Conservation (phyloP, 2,329 filamentous ascomycete genomes). For the Xylariomycetidae sp. region DNA sequence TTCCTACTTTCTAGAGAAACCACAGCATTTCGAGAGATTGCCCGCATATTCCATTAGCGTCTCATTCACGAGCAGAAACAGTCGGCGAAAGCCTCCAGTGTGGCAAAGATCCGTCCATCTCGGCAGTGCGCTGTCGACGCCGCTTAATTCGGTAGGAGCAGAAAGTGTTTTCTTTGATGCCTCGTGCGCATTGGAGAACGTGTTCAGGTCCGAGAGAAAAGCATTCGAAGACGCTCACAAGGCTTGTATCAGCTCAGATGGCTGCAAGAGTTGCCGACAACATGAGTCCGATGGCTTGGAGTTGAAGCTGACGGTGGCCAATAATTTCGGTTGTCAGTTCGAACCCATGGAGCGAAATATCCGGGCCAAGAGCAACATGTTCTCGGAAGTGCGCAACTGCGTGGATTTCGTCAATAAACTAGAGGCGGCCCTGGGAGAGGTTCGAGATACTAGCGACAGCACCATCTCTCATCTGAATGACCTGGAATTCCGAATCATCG, state of each 20-base stretch:
- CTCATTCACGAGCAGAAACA: slow-evolving; percentile 38
- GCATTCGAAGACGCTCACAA: slow-evolving; percentile 36
- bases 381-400: slow-evolving; percentile 40
- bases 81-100: slow-evolving; percentile 27
- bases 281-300: slow-evolving; percentile 40
- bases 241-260: slow-evolving; percentile 31
- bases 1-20: slow-evolving; percentile 38
- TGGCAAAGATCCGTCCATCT: slow-evolving; percentile 38
- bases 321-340: slow-evolving; percentile 46
- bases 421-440: slow-evolving; percentile 30
- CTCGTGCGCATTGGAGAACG: slow-evolving; percentile 36
- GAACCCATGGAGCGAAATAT: slow-evolving; percentile 39
- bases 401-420: slow-evolving; percentile 37
- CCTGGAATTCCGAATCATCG: slow-evolving; percentile 42
- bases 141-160: slow-evolving; percentile 40
- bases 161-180: slow-evolving; percentile 45
- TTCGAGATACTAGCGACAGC: slow-evolving; percentile 37
- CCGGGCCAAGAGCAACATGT: slow-evolving; percentile 40
- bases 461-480: slow-evolving; percentile 39
- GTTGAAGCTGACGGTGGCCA: slow-evolving; percentile 41
- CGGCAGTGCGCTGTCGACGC: slow-evolving; percentile 43
- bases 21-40: slow-evolving; percentile 40
- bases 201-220: slow-evolving; percentile 35
- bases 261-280: slow-evolving; percentile 33
- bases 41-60: slow-evolving; percentile 48